These are phyloP conservation scores for Pichia gijzeniarum DNA, from an alignment of 805 yeast genomes.

Conservation along the genomic window DNA sequence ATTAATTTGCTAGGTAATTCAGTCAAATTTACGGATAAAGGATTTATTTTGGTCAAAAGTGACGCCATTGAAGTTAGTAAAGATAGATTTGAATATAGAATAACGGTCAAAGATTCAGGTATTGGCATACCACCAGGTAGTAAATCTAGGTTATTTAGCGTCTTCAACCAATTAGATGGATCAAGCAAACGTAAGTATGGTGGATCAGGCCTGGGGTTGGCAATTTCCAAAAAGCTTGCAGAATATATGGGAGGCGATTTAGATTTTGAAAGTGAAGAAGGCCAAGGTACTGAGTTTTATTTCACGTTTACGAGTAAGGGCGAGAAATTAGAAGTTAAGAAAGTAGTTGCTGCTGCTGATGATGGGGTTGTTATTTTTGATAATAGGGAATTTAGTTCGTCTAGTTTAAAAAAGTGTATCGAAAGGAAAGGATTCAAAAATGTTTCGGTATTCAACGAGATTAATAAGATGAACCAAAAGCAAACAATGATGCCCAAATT, in stretches of 20 bases:
- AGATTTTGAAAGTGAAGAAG: conserved; percentile 39
- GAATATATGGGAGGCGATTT: conserved; percentile 61
- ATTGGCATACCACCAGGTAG: conserved; percentile 42
- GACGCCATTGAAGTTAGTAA: conserved; percentile 26
- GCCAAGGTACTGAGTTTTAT: conserved; percentile 40
- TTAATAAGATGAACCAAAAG: background rate
- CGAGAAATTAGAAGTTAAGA: conserved; percentile 2
- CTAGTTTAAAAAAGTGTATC: conserved; percentile 30
- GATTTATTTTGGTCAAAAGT: conserved; percentile 35
- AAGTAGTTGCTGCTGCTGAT: background rate
- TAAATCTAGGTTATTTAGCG: conserved; percentile 41
- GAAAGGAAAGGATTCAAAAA: conserved; percentile 27
- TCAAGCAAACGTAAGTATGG: conserved; percentile 46
- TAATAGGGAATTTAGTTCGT: conserved; percentile 27
- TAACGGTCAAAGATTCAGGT: conserved; percentile 45
- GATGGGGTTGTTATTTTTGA: conserved; percentile 29
- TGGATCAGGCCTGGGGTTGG: conserved; percentile 67
- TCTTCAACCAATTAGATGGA: conserved; percentile 52
- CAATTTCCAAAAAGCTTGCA: conserved; percentile 80
- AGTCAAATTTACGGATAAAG: conserved; percentile 42
- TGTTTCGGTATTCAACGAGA: background rate
- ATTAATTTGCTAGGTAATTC: conserved; percentile 50
- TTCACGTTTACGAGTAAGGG: conserved; percentile 33
- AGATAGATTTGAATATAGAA: conserved; percentile 33
- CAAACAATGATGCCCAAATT: background rate